A percentile compares a stretch with the other conserved stretches of the same genome.
These are phyloP conservation scores for Drechslerella dactyloides DNA, from an alignment of 2,329 filamentous ascomycete species.

Conservation along the genomic window DNA sequence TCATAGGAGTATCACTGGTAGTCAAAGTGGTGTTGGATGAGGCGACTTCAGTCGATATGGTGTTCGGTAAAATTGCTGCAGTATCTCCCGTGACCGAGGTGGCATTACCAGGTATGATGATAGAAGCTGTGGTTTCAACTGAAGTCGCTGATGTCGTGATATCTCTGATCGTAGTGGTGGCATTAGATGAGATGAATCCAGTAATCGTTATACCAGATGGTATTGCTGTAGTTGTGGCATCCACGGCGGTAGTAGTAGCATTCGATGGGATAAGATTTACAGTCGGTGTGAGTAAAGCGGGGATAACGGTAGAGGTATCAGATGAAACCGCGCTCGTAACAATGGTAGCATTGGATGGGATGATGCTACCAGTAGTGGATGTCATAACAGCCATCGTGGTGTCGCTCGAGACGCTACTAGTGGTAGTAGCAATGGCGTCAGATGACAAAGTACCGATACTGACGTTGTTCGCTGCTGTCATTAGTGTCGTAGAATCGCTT, in stretches of 20 bases:
- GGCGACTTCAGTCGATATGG: too few relatives aligned
- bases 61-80: too few relatives aligned
- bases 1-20: too few relatives aligned
- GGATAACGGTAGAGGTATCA: neutral
- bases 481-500: too few relatives aligned
- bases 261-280: neutral
- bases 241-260: neutral
- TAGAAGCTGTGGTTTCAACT: neutral
- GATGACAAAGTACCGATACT: too few relatives aligned
- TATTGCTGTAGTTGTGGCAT: neutral
- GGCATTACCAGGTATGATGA: neutral
- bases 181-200: neutral
- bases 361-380: neutral
- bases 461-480: too few relatives aligned
- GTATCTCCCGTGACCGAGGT: too few relatives aligned
- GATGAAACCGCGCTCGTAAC: neutral
- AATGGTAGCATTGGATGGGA: neutral
- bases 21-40: neutral
- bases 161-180: neutral
- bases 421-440: neutral
- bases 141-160: neutral
- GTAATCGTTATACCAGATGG: neutral
- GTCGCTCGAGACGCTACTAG: neutral
- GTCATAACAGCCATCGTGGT: neutral
- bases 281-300: neutral